Evolutionary conservation across 352 stramenopile genomes (phyloP).

Genomic region (Labyrinthula sp.): DNA sequence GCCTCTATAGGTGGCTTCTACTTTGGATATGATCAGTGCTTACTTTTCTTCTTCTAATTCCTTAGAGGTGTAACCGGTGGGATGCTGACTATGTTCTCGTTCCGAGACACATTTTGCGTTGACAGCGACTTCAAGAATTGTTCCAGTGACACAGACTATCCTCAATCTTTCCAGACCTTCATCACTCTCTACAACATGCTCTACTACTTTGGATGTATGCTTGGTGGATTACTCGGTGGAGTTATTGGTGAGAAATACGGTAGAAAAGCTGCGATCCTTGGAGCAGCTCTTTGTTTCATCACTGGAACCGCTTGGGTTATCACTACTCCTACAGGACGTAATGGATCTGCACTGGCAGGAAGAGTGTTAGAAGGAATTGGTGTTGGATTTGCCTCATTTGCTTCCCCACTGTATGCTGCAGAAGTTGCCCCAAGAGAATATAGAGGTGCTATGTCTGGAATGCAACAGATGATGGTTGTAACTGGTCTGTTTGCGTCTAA

Average conservation of each 20-base stretch:
- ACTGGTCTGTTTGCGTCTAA: constrained; percentile 20
- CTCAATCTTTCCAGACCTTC: no score
- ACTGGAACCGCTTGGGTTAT: constrained; percentile 11
- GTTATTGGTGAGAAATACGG: constrained; percentile 10
- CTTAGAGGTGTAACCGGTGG: no score
- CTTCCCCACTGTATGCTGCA: constrained; percentile 12
- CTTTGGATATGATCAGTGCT: no score
- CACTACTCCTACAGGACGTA: background rate
- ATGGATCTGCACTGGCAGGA: constrained; percentile 12
- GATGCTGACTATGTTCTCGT: no score
- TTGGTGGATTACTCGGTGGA: constrained; percentile 13
- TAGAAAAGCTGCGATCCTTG: constrained; percentile 16
- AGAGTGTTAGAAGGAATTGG: constrained; percentile 15
- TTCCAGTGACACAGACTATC: no score
- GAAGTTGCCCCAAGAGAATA: constrained; percentile 14
- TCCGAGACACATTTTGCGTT: no score
- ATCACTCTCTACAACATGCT: constrained; percentile 13
- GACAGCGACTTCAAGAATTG: no score
- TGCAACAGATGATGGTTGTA: constrained; percentile 21
- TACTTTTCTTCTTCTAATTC: no score
- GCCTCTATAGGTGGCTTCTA: no score
- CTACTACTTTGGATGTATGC: constrained; percentile 12
- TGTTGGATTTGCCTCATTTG: constrained; percentile 12
- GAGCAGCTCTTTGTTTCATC: constrained; percentile 8
- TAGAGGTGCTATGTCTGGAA: constrained; percentile 9